phyloP scores from a whole-genome alignment of 306 rosid species.

The Inga oerstediana region DNA sequence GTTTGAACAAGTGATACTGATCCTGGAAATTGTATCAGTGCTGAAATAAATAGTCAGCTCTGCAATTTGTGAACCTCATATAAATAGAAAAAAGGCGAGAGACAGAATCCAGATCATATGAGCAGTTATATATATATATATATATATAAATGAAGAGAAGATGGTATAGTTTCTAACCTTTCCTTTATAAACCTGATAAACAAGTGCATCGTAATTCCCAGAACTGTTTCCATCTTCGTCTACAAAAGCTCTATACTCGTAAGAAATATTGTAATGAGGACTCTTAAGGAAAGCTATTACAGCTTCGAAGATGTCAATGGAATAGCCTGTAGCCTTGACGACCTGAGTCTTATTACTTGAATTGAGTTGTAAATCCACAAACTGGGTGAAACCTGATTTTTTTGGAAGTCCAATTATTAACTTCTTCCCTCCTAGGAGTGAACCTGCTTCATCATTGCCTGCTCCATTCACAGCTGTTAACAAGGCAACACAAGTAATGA shows the following conservation, averaged over 20 bases:
- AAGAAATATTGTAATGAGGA: slow-evolving; percentile 9
- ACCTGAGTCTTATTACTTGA: neutral
- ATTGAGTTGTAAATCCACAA: slow-evolving; percentile 6
- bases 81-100: neutral
- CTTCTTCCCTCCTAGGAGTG: slow-evolving; percentile 18
- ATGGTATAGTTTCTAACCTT: neutral
- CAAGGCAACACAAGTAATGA: neutral
- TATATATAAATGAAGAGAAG: neutral
- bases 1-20: neutral
- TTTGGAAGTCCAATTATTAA: slow-evolving; percentile 20
- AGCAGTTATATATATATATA: neutral
- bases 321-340: neutral
- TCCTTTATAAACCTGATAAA: neutral
- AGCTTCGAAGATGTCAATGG: slow-evolving; percentile 22
- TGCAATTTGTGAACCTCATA: neutral
- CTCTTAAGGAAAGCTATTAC: neutral
- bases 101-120: neutral
- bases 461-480: neutral
- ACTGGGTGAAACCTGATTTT: neutral
- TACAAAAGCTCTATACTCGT: slow-evolving; percentile 8
- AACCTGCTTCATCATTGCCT: neutral
- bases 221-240: neutral
- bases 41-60: neutral
- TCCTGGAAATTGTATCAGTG: neutral
- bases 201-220: neutral